Conservation (phyloP, 345 rosid genomes). For the Triadica sebifera region DNA sequence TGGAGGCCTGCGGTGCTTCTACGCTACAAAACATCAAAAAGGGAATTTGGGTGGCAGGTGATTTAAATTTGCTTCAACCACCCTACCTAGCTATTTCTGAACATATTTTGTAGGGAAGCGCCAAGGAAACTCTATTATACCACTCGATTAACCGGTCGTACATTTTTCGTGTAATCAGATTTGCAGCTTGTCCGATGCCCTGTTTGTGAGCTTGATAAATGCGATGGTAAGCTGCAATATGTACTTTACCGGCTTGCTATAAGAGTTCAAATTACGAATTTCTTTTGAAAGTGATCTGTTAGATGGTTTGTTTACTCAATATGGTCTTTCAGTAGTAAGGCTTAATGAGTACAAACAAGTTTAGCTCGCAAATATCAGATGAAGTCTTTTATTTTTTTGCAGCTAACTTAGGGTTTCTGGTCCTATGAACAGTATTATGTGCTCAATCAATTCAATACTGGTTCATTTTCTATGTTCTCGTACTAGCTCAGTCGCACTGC, state of each 20-base stretch:
- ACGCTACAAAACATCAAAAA: slow-evolving; percentile 55
- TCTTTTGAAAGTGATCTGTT: not conserved
- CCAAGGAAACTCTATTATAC: not conserved
- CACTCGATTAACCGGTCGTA: slow-evolving; percentile 2
- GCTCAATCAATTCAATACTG: not conserved
- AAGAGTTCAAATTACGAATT: not conserved
- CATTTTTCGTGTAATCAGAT: slow-evolving; percentile 49
- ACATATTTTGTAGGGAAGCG: not conserved
- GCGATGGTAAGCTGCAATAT: slow-evolving; percentile 71
- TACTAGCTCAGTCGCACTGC: not conserved
- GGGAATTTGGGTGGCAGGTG: slow-evolving; percentile 98
- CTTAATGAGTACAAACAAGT: not conserved
- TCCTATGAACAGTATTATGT: not conserved
- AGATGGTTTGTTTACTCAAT: not conserved
- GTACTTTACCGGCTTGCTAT: slow-evolving; percentile 11
- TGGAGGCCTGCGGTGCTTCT: slow-evolving; percentile 52
- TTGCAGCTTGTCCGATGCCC: slow-evolving; percentile 98
- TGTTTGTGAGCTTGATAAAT: slow-evolving; percentile 74
- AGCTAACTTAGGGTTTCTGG: not conserved
- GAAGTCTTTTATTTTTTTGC: not conserved
- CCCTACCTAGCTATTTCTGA: not conserved
- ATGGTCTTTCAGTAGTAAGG: not conserved
- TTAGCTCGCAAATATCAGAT: not conserved
- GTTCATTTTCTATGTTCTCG: not conserved
- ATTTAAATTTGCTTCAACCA: not conserved